phyloP scores from a whole-genome alignment of 2,329 filamentous ascomycete species.

The Cercospora sp. region DNA sequence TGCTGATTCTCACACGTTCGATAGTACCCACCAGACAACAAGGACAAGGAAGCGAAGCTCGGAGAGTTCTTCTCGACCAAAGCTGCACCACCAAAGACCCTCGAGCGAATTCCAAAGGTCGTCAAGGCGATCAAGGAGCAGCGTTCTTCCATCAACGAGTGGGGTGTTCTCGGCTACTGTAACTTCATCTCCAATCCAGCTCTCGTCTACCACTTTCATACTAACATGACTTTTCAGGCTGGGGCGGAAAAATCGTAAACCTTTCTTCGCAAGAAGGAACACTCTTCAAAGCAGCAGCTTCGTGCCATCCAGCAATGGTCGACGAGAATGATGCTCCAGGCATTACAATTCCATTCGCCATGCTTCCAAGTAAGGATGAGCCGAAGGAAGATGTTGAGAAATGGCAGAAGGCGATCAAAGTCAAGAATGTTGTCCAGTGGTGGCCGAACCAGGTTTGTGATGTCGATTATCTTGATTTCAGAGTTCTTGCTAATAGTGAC shows the following conservation, averaged over 20 bases:
- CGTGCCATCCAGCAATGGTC: slow-evolving; percentile 62
- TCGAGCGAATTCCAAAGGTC: slow-evolving; percentile 57
- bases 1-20: background rate
- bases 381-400: slow-evolving; percentile 51
- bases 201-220: slow-evolving; percentile 39
- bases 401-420: slow-evolving; percentile 52
- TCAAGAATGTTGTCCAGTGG: slow-evolving; percentile 50
- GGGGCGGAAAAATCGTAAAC: slow-evolving; percentile 54
- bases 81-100: slow-evolving; percentile 59
- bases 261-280: slow-evolving; percentile 54
- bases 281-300: slow-evolving; percentile 58
- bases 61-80: slow-evolving; percentile 58
- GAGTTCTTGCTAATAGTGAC: too few species aligned
- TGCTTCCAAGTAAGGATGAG: slow-evolving; percentile 61
- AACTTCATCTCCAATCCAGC: slow-evolving; percentile 43
- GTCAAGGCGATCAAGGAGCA: slow-evolving; percentile 55
- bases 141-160: slow-evolving; percentile 52
- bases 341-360: slow-evolving; percentile 57
- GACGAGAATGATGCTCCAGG: slow-evolving; percentile 58
- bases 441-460: slow-evolving; percentile 45
- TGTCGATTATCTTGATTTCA: too few species aligned
- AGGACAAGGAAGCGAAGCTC: slow-evolving; percentile 61
- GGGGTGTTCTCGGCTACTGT: slow-evolving; percentile 63
- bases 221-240: slow-evolving; percentile 7
- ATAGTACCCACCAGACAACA: slow-evolving; percentile 51